Evolutionary conservation across 345 rosid genomes (phyloP).

Genomic region (Eucalyptus caleyi): DNA sequence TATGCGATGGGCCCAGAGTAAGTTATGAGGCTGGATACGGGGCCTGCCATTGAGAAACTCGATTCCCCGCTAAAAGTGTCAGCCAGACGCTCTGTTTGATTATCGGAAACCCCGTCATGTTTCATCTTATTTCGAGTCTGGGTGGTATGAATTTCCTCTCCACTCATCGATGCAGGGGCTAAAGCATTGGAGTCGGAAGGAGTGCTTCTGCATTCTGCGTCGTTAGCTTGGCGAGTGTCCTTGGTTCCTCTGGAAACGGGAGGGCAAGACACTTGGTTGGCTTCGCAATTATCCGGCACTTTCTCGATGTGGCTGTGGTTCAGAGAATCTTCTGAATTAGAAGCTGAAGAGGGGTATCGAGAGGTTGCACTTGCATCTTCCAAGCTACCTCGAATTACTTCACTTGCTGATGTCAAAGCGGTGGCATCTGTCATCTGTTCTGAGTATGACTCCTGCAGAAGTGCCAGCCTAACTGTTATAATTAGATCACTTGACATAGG

Average conservation of each 20-base stretch:
- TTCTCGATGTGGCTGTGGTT: background rate
- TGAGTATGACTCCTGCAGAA: background rate
- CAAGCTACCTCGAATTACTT: background rate
- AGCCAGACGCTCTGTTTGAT: constrained; percentile 7
- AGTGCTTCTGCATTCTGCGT: constrained; percentile 3
- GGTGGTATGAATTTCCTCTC: background rate
- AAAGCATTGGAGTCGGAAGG: constrained; percentile 1
- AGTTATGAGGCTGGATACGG: constrained; percentile 43
- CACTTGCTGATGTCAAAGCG: background rate
- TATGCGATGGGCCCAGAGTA: constrained; percentile 55
- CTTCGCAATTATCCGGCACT: background rate
- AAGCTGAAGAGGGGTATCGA: background rate
- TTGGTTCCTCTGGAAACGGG: background rate
- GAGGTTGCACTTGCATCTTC: background rate
- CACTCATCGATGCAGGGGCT: background rate
- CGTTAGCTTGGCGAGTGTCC: background rate
- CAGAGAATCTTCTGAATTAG: background rate
- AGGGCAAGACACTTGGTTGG: background rate
- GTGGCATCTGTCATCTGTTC: background rate
- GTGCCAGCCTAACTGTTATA: background rate
- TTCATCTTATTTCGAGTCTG: background rate
- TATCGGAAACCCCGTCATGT: constrained; percentile 1
- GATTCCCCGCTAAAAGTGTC: constrained; percentile 38
- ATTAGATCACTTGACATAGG: background rate
- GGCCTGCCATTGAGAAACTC: constrained; percentile 62